A percentile compares a stretch with the other conserved stretches of the same genome.
phyloP scores from a whole-genome alignment of 1,284 basidiomycete species.

The Thelephora terrestris region DNA sequence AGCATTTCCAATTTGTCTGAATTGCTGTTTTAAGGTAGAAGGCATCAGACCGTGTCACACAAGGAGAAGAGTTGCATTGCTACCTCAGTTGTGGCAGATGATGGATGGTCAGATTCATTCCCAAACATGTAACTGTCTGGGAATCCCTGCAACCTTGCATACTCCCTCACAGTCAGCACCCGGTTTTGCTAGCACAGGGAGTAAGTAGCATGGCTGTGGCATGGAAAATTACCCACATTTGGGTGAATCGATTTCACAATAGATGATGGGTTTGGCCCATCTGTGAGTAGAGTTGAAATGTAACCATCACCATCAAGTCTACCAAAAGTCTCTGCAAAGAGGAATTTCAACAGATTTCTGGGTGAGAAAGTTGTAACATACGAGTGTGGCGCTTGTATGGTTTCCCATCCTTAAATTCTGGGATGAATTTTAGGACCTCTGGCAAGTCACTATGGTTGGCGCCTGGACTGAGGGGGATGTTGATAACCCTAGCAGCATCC shows the following conservation, averaged over 20 bases:
- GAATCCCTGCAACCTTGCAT: slow-evolving; percentile 63
- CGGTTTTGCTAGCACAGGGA: slow-evolving; percentile 50
- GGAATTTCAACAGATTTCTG: not conserved
- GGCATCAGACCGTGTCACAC: not conserved
- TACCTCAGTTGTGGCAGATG: too few species aligned
- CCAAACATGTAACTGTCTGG: slow-evolving; percentile 53
- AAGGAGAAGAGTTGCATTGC: too few species aligned
- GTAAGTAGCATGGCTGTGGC: not conserved
- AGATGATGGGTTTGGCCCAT: slow-evolving; percentile 36
- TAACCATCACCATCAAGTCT: slow-evolving; percentile 38
- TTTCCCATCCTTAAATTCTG: slow-evolving; percentile 1
- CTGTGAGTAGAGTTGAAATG: slow-evolving; percentile 54
- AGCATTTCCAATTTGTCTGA: slow-evolving; percentile 64
- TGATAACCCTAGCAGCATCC: slow-evolving; percentile 31
- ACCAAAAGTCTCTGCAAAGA: slow-evolving; percentile 36
- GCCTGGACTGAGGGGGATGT: slow-evolving; percentile 35
- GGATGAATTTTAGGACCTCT: not conserved
- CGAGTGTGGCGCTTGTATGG: slow-evolving; percentile 4
- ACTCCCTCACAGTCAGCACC: slow-evolving; percentile 51
- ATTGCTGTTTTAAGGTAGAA: slow-evolving; percentile 34
- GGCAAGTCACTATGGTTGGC: slow-evolving; percentile 29
- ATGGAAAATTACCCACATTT: slow-evolving; percentile 29
- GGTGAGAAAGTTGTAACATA: not conserved
- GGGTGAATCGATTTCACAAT: slow-evolving; percentile 48
- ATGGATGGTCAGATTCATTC: slow-evolving; percentile 29